Percentiles rank a stretch among this genome's conserved stretches.
These are phyloP conservation scores for Hanseniaspora gamundiae DNA, from an alignment of 1,139 yeast genomes.

Conservation along the genomic window DNA sequence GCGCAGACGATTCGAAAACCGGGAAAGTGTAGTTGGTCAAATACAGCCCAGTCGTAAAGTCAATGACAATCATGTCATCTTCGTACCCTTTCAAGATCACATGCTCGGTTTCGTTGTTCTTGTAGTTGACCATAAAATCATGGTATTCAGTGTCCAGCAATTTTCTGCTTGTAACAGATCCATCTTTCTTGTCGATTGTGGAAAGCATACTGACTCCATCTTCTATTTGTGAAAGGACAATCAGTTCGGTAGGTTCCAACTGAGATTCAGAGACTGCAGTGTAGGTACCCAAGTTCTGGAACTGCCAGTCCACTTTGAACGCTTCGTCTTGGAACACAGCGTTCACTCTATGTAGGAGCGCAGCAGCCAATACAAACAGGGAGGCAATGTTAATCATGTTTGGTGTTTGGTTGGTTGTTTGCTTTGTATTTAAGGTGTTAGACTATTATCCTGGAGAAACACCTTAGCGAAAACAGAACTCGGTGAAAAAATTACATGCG, in stretches of 20 bases:
- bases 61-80: background rate
- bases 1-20: background rate
- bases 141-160: background rate
- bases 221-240: background rate
- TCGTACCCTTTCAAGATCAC: constrained; percentile 1
- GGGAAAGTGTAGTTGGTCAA: background rate
- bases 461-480: too few relatives aligned
- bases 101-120: background rate
- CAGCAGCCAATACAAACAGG: background rate
- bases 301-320: constrained; percentile 24
- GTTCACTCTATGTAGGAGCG: background rate
- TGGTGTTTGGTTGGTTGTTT: background rate
- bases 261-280: background rate
- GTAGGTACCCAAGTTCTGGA: constrained; percentile 17
- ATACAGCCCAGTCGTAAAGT: background rate
- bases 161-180: background rate
- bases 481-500: background rate
- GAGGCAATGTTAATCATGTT: background rate
- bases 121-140: background rate
- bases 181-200: background rate
- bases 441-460: too few relatives aligned
- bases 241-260: background rate
- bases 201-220: background rate
- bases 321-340: constrained; percentile 27
- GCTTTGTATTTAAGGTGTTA: background rate